phyloP scores from a whole-genome alignment of 2,329 filamentous ascomycete species.

The Drechslerella stenobrocha region DNA sequence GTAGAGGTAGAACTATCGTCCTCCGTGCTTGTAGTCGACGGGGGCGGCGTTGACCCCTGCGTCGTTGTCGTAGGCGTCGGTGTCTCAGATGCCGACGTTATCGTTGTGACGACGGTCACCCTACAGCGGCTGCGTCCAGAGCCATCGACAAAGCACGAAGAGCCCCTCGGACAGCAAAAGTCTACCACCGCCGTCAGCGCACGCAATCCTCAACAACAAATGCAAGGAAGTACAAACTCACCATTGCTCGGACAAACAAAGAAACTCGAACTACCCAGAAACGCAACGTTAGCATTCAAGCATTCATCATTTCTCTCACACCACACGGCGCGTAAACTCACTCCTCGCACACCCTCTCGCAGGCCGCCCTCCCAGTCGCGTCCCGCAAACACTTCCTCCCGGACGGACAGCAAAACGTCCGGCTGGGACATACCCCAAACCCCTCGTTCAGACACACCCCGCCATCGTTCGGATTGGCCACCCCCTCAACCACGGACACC shows the following conservation, averaged over 20 bases:
- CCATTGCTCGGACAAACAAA: conserved; percentile 44
- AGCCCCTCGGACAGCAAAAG: conserved; percentile 41
- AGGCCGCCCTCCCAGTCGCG: conserved; percentile 21
- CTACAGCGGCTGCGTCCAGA: conserved; percentile 32
- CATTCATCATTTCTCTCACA: neutral
- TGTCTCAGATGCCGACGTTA: conserved; percentile 21
- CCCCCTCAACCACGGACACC: conserved; percentile 31
- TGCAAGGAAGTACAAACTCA: neutral
- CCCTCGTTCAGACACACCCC: conserved; percentile 24
- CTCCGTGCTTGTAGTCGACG: neutral
- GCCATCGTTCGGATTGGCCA: conserved; percentile 36
- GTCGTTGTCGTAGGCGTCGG: conserved; percentile 10
- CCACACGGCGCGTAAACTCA: too few species aligned
- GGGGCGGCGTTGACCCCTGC: conserved; percentile 1
- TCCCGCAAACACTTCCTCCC: conserved; percentile 43
- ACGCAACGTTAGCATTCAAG: neutral
- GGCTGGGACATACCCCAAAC: conserved; percentile 44
- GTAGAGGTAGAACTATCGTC: conserved; percentile 6
- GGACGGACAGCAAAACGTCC: conserved; percentile 37
- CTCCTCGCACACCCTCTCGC: conserved; percentile 40
- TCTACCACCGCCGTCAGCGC: conserved; percentile 3
- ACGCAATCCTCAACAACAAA: neutral
- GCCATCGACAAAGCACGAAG: conserved; percentile 34
- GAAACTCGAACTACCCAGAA: conserved; percentile 31
- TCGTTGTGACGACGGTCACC: conserved; percentile 41